Evolutionary conservation across 768 basidiomycete genomes (phyloP).

Genomic region (Kwoniella pini): DNA sequence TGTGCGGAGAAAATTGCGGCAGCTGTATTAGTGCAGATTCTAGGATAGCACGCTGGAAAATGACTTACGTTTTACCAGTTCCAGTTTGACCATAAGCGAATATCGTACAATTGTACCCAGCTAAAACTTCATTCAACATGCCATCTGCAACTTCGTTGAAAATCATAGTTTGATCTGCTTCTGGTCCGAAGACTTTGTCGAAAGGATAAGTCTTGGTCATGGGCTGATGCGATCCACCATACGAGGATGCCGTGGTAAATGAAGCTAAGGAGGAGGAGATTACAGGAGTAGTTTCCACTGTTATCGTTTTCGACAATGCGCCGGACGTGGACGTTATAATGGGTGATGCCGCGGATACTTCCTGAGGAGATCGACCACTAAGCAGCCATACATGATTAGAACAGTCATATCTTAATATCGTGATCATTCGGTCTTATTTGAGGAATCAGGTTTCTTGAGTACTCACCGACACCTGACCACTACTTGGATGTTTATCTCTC

Average conservation of each 20-base stretch:
- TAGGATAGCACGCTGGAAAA: not conserved
- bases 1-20: conserved; percentile 17
- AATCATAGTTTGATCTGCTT: conserved; percentile 90
- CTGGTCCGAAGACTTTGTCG: conserved; percentile 93
- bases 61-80: conserved; percentile 91
- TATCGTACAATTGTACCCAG: conserved; percentile 94
- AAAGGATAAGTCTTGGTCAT: conserved; percentile 74
- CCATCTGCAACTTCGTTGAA: conserved; percentile 92
- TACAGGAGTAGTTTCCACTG: conserved; percentile 67
- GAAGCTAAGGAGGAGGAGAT: conserved; percentile 36
- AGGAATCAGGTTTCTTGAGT: too few species aligned
- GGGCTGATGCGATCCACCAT: conserved; percentile 42
- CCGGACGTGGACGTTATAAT: conserved; percentile 79
- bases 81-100: conserved; percentile 99
- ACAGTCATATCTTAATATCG: too few species aligned
- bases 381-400: too few species aligned
- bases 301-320: conserved; percentile 71
- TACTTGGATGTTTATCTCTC: conserved; percentile 87
- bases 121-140: conserved; percentile 88
- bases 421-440: too few species aligned
- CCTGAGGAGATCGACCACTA: conserved; percentile 70
- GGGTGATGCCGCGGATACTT: conserved; percentile 81
- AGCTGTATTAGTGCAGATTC: not conserved
- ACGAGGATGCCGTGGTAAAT: conserved; percentile 48
- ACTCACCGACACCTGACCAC: conserved; percentile 80